Evolutionary conservation across 768 basidiomycete genomes (phyloP).

Genomic region (Suillus paluster): DNA sequence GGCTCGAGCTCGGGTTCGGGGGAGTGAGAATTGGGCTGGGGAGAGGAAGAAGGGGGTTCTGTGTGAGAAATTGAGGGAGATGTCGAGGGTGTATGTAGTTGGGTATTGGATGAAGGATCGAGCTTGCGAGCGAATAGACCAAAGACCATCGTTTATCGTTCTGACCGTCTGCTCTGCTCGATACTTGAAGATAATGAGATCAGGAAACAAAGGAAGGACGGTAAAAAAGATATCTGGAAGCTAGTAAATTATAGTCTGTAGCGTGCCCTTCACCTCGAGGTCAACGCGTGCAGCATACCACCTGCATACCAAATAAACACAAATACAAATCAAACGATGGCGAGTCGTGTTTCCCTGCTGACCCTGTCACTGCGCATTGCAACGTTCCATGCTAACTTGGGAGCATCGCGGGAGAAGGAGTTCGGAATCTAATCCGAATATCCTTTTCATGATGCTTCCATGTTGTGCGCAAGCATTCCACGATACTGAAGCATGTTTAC

Average conservation of each 20-base stretch:
- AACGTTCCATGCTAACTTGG: too few species aligned
- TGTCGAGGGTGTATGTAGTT: too few species aligned
- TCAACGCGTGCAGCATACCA: not conserved
- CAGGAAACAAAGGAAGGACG: not conserved
- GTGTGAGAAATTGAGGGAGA: constrained; percentile 30
- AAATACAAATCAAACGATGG: not conserved
- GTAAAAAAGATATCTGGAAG: constrained; percentile 1
- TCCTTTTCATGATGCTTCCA: too few species aligned
- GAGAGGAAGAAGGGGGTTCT: constrained; percentile 31
- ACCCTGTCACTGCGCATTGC: too few species aligned
- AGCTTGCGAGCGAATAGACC: constrained; percentile 45
- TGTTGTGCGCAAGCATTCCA: too few species aligned
- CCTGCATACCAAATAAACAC: not conserved
- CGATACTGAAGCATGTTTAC: too few species aligned
- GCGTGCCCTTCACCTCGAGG: not conserved
- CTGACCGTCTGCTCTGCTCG: not conserved
- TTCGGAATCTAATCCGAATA: too few species aligned
- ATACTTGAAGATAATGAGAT: not conserved
- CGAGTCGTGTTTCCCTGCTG: too few species aligned
- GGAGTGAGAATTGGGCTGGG: constrained; percentile 44
- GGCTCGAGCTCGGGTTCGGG: too few species aligned
- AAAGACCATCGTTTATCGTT: constrained; percentile 40
- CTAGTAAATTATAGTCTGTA: constrained; percentile 2
- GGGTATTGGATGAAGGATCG: too few species aligned
- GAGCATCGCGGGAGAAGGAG: too few species aligned